Evolutionary conservation across 306 rosid species (phyloP), one percentile per base, ranked within the genome.

Genomic region (Pachyrhizus erosus): DNA sequence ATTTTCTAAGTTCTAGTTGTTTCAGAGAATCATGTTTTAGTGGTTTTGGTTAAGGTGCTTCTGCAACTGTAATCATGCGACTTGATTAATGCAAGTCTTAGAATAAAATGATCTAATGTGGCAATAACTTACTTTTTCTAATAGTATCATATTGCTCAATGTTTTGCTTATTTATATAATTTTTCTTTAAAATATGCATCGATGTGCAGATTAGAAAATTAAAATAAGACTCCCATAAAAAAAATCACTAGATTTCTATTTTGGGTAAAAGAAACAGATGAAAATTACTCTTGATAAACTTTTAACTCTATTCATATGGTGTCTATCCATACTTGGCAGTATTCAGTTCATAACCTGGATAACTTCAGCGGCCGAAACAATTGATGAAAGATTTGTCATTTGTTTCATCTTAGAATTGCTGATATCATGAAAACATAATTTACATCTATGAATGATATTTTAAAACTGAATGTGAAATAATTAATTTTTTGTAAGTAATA

Each of bases 41-140:
- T 69, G 33, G 79, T 71, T 82, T 70, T 80, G 69, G 68, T 42
- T 54, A 34, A 31, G 27, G 24, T 45, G 60, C 45, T 40, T 76
- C 0, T 72, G 18, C 20, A 58, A 84, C 24, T 87, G 82, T 74
- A 87, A 49, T 78, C 68, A 45, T 11, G 42, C 18, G 21, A 68
- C 73, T 73, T 52, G 42, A 26, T 31, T 51, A 43, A 37, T 69
- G 46, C 31, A 13, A 78, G 82, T 77, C 39, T 77, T 7, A 0
- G 67, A 81, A 80, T 87, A 81, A 81, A 84, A 34, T 73, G 34
- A 60, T 61, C 39, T 58, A 62, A 48, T 71, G 26, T 37, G 40
- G 2, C 46, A 40, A 10, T 18, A 39, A 68, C 52, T 67, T 67
- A 0, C n/a, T 40, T 68, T 39, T 20, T 10, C 31, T 21, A 12